Percentiles rank a stretch among this genome's conserved stretches.
These are phyloP conservation scores for Carex arenaria DNA, from an alignment of 202 grass and related monocot genomes.

Conservation along the genomic window DNA sequence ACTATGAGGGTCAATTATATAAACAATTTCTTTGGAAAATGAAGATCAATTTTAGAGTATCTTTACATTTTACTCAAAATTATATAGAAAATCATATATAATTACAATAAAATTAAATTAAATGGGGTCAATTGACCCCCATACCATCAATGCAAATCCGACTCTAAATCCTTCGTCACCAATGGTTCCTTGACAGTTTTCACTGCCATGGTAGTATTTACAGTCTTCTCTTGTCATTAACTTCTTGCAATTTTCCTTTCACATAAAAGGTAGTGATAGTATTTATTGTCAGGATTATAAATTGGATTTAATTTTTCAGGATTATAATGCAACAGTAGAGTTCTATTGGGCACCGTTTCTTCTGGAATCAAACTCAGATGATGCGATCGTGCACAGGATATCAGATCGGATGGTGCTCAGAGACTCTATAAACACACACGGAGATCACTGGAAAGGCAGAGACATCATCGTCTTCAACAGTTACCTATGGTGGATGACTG, in stretches of 20 bases:
- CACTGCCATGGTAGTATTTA: conserved; percentile 15
- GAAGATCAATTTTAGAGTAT: too few species aligned
- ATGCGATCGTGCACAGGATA: conserved; percentile 54
- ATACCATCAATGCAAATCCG: too few species aligned
- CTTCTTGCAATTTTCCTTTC: too few species aligned
- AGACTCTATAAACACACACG: conserved; percentile 56
- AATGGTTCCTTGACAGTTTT: conserved; percentile 13
- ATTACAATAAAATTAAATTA: too few species aligned
- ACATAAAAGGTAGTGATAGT: background rate
- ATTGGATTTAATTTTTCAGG: conserved; percentile 8
- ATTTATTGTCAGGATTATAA: background rate
- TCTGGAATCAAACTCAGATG: conserved; percentile 65
- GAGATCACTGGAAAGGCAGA: conserved; percentile 46
- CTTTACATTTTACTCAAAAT: too few species aligned
- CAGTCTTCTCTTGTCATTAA: too few species aligned
- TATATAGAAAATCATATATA: too few species aligned
- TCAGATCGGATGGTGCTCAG: conserved; percentile 48
- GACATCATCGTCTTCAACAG: conserved; percentile 72
- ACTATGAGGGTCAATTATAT: too few species aligned
- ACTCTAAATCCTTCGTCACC: conserved; percentile 30
- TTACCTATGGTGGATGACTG: conserved; percentile 92
- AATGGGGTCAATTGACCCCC: too few species aligned
- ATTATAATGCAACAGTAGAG: conserved; percentile 66
- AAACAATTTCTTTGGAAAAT: too few species aligned
- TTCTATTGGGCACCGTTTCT: conserved; percentile 98